Base-by-base conservation (phyloP, 371 early-diverging fungal species). In the Batkoa obscura region DNA sequence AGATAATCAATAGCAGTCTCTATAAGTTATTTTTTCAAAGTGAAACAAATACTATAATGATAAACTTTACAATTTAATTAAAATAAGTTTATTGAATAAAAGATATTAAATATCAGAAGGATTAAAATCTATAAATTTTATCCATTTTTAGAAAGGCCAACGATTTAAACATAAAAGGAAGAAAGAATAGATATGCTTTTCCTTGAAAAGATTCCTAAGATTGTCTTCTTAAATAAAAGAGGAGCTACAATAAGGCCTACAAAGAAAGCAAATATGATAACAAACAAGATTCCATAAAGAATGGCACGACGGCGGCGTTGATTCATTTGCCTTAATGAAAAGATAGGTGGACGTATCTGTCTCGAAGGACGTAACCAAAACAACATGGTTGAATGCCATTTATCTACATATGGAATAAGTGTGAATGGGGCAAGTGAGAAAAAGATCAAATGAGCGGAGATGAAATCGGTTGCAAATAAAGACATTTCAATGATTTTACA, bases 401-500 rank as follows among this genome's bases (percentile, higher is more conserved):
- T 78, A 61, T 84, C 83, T 50, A 85, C 69, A 63, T 75, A 78
- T 1, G 84, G 86, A 33, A 88, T 77, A 34, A 85, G 58, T 43
- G 81, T 80, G 50, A 86, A 73, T 32, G 83, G 60, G 30, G 75
- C 78, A 33, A 86, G 66, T 57, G 82, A 68, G 61, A 86, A 85
- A 38, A 86, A 64, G 37, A 89, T 77, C 41, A 80, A 48, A 49
- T 87, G 88, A 0, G 83, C 80, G 32, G 81, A 64, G 8, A 84
- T 60, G 68, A 88, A 85, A 55, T 89, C 90, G 10, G 78, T 73
- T 0, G 86, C 74, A 62, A 90, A 90, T 59, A 84, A 71, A 13
- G 82, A 78, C 81, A 84, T 79, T 69, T 90, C 91, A 42, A 88
- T 79, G 45, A 83, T 75, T 72, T 90, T 90, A 73, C 88, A 85